Evolutionary conservation across 2,329 filamentous ascomycete genomes (phyloP).

Genomic region (Davidsoniella neocaledoniae): DNA sequence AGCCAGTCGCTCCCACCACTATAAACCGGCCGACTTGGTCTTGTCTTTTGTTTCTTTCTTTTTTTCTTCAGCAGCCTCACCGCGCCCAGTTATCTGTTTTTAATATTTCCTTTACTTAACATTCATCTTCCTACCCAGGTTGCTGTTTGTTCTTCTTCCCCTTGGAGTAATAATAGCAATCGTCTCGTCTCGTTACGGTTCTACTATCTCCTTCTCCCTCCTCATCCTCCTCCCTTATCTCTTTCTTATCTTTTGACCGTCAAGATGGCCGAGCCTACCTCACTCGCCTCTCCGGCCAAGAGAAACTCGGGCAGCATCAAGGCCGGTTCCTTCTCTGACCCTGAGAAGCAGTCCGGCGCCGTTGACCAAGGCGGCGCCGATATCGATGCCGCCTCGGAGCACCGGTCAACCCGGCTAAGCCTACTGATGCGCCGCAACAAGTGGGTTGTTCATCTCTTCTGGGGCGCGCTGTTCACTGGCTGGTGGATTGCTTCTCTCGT

Average conservation of each 20-base stretch:
- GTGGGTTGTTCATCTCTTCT: conserved; percentile 28
- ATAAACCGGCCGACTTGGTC: too few relatives aligned
- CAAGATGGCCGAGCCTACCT: conserved; percentile 7
- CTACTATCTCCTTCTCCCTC: background rate
- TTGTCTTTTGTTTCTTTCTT: background rate
- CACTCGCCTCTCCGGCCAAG: background rate
- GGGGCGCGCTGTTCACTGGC: conserved; percentile 29
- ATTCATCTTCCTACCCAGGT: too few relatives aligned
- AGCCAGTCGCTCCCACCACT: too few relatives aligned
- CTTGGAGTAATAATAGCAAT: too few relatives aligned
- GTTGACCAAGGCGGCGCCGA: too few relatives aligned
- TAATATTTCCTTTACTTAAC: too few relatives aligned
- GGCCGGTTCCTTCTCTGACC: conserved; percentile 1
- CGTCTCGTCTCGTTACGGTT: background rate
- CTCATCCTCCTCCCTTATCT: background rate
- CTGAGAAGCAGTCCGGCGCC: background rate
- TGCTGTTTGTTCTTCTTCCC: too few relatives aligned
- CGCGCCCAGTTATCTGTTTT: too few relatives aligned
- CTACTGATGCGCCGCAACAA: conserved; percentile 29
- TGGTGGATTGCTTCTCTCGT: conserved; percentile 68
- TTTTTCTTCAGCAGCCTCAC: background rate
- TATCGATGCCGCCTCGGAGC: conserved; percentile 13
- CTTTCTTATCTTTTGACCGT: background rate
- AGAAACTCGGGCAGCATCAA: background rate
- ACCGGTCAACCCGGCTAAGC: conserved; percentile 16